A percentile compares a stretch with the other conserved stretches of the same genome.
Conservation (phyloP, 2,329 filamentous ascomycete species). For the Lachnellula subtilissima region DNA sequence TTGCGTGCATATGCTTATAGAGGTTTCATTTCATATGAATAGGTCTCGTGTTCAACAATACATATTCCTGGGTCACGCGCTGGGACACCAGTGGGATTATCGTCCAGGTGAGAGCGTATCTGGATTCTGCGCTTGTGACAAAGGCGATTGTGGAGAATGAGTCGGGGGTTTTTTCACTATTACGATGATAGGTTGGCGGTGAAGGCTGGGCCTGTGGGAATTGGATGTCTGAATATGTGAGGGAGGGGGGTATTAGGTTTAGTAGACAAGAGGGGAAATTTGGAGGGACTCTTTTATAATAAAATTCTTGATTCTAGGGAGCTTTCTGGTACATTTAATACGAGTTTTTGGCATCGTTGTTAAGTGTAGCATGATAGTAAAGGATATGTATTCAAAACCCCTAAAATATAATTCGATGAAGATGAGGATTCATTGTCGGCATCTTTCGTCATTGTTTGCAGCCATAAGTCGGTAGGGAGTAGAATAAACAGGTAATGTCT, state of each 20-base stretch:
- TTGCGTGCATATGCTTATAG: neutral
- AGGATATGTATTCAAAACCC: too few species aligned
- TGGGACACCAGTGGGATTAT: neutral
- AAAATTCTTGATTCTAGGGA: too few species aligned
- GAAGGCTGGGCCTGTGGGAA: neutral
- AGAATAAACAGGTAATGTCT: neutral
- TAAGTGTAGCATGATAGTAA: too few species aligned
- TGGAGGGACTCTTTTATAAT: too few species aligned
- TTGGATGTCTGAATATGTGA: neutral
- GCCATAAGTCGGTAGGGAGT: neutral
- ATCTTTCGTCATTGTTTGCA: neutral
- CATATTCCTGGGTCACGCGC: neutral
- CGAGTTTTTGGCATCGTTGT: too few species aligned
- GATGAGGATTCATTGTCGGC: neutral
- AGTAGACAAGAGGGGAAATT: too few species aligned
- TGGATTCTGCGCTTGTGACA: neutral
- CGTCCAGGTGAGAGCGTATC: neutral
- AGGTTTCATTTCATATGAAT: neutral
- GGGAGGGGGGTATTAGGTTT: neutral
- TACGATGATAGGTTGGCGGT: neutral
- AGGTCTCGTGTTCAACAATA: neutral
- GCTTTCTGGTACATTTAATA: too few species aligned
- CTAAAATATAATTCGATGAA: too few species aligned
- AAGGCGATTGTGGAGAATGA: neutral
- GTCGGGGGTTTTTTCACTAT: neutral